Evolutionary conservation across 2,329 filamentous ascomycete species (phyloP).

Genomic region (Achaetomium macrosporum): DNA sequence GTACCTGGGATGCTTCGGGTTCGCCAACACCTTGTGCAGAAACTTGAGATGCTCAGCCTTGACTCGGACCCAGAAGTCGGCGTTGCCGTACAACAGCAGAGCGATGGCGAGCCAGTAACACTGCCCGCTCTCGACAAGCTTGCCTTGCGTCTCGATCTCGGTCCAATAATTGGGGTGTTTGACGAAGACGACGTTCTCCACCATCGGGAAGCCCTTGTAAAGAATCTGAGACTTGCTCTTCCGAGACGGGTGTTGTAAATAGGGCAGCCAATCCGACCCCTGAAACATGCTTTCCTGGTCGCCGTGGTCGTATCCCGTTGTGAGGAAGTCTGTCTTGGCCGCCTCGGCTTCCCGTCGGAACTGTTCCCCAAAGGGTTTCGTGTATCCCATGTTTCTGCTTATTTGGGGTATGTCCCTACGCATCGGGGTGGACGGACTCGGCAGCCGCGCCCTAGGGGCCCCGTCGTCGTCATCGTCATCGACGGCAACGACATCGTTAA

Average conservation of each 20-base stretch:
- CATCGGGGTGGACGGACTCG: neutral
- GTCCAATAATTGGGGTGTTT: conserved; percentile 23
- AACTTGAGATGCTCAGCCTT: conserved; percentile 32
- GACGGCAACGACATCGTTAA: neutral
- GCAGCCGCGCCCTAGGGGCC: neutral
- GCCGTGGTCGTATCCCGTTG: neutral
- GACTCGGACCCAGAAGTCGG: conserved; percentile 26
- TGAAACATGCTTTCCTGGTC: conserved; percentile 10
- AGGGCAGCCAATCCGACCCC: conserved; percentile 7
- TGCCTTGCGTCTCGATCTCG: neutral
- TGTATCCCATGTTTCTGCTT: neutral
- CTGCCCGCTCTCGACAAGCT: conserved; percentile 13
- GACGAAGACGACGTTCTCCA: conserved; percentile 30
- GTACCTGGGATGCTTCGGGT: conserved; percentile 26
- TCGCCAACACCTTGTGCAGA: conserved; percentile 25
- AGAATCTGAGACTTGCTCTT: conserved; percentile 1
- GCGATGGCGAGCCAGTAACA: conserved; percentile 32
- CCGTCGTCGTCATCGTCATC: neutral
- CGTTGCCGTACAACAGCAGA: conserved; percentile 26
- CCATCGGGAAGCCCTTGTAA: conserved; percentile 29
- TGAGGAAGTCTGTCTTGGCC: neutral
- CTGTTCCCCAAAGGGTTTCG: neutral
- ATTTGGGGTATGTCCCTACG: neutral
- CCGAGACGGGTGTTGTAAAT: neutral
- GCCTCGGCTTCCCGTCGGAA: neutral